Evolutionary conservation across 2,329 filamentous ascomycete species (phyloP), one percentile per base, ranked within the genome.

Genomic region (Neonectria magnoliae): DNA sequence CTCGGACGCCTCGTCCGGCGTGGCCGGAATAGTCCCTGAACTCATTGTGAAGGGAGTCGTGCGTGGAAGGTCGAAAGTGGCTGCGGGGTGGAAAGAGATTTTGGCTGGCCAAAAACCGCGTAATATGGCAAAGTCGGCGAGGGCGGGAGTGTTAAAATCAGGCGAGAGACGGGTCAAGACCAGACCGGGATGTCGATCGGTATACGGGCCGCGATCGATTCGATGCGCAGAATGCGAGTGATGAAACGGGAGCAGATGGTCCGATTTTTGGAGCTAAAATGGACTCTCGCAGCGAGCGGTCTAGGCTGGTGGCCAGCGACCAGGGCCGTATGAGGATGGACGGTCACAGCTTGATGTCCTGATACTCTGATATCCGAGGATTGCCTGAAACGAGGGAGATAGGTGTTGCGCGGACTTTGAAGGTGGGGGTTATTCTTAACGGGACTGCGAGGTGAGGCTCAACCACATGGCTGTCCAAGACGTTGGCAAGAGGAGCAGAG

Each of bases 1-100:
- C 57, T 79, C 77, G 57, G 74, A 62, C 60, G 77, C 72, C 63
- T 85, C 84, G 69, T 85, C 83, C 69, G 84, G 83, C 64, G 82
- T 84, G 59, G 75, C 80, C 70, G 84, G 81, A 38, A 80, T 71
- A 31, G 80, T 80, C 64, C 80, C 79, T 70, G 77, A 73, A 69
- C 71, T 65, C 72, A 74, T 74, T 44, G 62, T 50, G 59, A 60
- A 22, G 18, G 14, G 51, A 20, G 41, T 18, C 11, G 25, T 20
- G 25, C 59, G 27, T 54, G 36, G 20, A 57, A 44, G 48, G 20
- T 33, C 29, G 25, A 41, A 55, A 58, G 27, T 33, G 42, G 42
- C 45, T 41, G 52, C 52, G 60, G 22, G 50, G 18, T 59, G 25
- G 20, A 48, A 44, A 36, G 53, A 53, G 31, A 42, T 65, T 68